Evolutionary conservation across 345 rosid genomes (phyloP).

Genomic region (Lepidium aucheri): DNA sequence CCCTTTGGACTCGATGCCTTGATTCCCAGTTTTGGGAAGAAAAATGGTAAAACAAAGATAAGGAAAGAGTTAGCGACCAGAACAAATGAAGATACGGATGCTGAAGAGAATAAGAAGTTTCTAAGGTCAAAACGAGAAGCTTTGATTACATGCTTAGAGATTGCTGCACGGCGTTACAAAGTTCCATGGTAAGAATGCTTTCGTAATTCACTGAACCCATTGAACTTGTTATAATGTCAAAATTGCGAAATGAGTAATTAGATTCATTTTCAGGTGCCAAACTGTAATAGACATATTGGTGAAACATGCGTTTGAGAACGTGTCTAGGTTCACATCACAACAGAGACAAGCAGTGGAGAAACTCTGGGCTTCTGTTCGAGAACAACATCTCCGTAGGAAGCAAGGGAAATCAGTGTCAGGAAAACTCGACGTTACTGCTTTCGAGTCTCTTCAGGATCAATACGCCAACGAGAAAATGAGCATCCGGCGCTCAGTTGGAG

Average conservation of each 20-base stretch:
- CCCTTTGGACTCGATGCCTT: conserved; percentile 89
- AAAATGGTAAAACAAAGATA: conserved; percentile 48
- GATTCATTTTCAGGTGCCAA: conserved; percentile 67
- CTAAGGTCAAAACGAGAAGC: conserved; percentile 79
- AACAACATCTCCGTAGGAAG: conserved; percentile 72
- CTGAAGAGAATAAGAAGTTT: conserved; percentile 49
- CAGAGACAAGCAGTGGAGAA: conserved; percentile 83
- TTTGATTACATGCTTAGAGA: conserved; percentile 73
- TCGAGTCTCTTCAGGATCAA: conserved; percentile 83
- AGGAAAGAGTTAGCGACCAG: conserved; percentile 39
- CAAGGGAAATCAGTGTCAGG: conserved; percentile 92
- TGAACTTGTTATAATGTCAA: background rate
- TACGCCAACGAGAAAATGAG: conserved; percentile 84
- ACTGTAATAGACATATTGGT: conserved; percentile 92
- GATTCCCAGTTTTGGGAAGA: conserved; percentile 48
- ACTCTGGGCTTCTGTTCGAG: conserved; percentile 82
- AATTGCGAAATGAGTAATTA: background rate
- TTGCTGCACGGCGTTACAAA: conserved; percentile 86
- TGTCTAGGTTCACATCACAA: conserved; percentile 59
- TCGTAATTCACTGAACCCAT: background rate
- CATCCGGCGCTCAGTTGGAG: conserved; percentile 79
- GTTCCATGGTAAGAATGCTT: conserved; percentile 53
- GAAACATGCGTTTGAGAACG: conserved; percentile 82
- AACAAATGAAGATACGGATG: conserved; percentile 41
- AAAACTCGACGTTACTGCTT: conserved; percentile 84